Base-by-base conservation (phyloP, 148 eudicot species). In the Vaccinium corymbosum region DNA sequence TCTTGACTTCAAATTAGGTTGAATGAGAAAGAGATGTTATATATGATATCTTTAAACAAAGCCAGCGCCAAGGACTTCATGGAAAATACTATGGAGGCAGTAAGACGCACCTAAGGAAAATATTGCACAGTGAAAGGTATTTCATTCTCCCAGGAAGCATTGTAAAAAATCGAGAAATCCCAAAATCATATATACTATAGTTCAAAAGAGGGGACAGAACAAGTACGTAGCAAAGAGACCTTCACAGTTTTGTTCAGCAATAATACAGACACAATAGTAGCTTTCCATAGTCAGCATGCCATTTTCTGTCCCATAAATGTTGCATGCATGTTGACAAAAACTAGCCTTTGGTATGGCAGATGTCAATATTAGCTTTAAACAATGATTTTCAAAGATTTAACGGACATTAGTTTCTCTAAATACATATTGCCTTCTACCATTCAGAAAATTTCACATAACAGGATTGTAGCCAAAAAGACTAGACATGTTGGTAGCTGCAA, bases 251-350 rank as follows among this genome's bases (percentile, higher is more conserved):
- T 15, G 51, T 38, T 17, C 15, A 19, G 7, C 17, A 77, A 77
- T 11, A 29, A 25, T 15, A 8, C 2, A 38, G 2, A 62, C 56
- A 61, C 82, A 80, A 11, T 13, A 42, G 38, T 2, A 61, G 73
- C 7, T 61, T 61, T 80, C 22, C 27, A n/a, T 46, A 42, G 82
- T 62, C 73, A n/a, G 11, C 15, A 59, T 59, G 53, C 73, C 29
- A 22, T 42, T 5, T 11, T 80, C 82, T 38, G 35, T 61, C 73
- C 2, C 13, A 80, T 42, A 62, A 62, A 80, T 62, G n/a, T 56
- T 59, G 32, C 72, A 38, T 35, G 22, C 82, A 57, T 61, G 51
- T 64, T n/a, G 16, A 42, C 42, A 80, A 80, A 53, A 46, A 81
- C 42, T 56, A 25, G 20, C 16, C 14, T n/a, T 25, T 46, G 22